Evolutionary conservation across 352 stramenopile genomes (phyloP), one percentile per base, ranked within the genome.

Genomic region (Globisporangium splendens): DNA sequence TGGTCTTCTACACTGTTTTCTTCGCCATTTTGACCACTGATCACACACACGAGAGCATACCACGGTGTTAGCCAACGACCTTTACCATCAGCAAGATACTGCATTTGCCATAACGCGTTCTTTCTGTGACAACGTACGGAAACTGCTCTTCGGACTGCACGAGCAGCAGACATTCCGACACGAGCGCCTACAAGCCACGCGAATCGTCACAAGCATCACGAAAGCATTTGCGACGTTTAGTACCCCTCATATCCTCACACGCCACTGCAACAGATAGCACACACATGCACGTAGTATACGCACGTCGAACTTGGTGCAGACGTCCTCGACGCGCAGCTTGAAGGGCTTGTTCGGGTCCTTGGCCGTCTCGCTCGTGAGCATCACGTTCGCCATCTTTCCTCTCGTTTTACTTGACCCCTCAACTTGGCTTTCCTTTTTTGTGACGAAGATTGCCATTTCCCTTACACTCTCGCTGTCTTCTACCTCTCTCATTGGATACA

Each of bases 331-430:
- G 21, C 75, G 84, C 64, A 91, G 70, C 56, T 83, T 88, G 65
- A 94, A 94, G 50, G 84, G 84, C 61, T 92, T 92, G 75, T 94
- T 94, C 46, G 84, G 84, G 79, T 94, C 82, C 79, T 92, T 94
- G 22, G 83, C 80, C 68, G 83, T 86, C 72, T 94, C 84, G 61
- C 83, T 90, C 74, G 82, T 91, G 53, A 94, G 80, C 84, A 94
- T 94, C 59, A 92, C 77, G 61, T 94, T 91, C 59, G 84, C 84
- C 84, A 94, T 94, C 41, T 31, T 49, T n/a, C 31, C 51, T 46
- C 13, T 28, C 4, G 14, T 28, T 42, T 20, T 20, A n/a, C n/a
- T n/a, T n/a, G n/a, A n/a, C n/a, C n/a, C n/a, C n/a, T n/a, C n/a
- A n/a, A n/a, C 38, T 39, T 24, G 18, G 20, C 28, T 48, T 44